Evolutionary conservation across 2,329 filamentous ascomycete genomes (phyloP).

Genomic region (Drechslerella coelobrocha): DNA sequence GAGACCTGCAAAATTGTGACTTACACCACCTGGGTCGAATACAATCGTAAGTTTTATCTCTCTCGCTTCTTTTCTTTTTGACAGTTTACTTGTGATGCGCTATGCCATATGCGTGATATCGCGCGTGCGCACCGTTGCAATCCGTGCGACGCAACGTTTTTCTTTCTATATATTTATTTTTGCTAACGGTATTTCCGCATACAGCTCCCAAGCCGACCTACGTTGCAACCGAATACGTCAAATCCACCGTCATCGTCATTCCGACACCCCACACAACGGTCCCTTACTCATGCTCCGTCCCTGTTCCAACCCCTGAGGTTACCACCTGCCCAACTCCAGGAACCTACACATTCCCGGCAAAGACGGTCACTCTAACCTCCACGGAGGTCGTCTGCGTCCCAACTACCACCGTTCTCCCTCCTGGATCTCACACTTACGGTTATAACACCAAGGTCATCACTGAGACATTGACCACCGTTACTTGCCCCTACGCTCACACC

Average conservation of each 20-base stretch:
- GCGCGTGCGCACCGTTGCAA: conserved; percentile 11
- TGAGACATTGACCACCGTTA: conserved; percentile 69
- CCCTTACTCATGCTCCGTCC: conserved; percentile 50
- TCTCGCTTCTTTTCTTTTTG: not conserved
- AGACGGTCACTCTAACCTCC: conserved; percentile 71
- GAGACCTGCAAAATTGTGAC: conserved; percentile 49
- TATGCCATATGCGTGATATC: not conserved
- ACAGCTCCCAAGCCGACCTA: conserved; percentile 50
- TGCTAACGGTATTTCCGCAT: conserved; percentile 8
- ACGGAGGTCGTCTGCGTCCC: conserved; percentile 72
- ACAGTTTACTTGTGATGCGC: not conserved
- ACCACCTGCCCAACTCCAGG: conserved; percentile 70
- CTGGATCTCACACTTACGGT: conserved; percentile 73
- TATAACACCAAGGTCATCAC: conserved; percentile 75
- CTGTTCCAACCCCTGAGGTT: conserved; percentile 62
- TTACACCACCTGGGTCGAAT: conserved; percentile 50
- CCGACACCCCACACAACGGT: conserved; percentile 49
- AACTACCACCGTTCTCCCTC: conserved; percentile 67
- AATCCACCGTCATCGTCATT: conserved; percentile 44
- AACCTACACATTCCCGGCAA: conserved; percentile 77
- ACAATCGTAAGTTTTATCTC: conserved; percentile 37
- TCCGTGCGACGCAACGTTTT: conserved; percentile 18
- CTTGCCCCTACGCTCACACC: conserved; percentile 73
- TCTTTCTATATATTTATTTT: not conserved
- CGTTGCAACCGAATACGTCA: conserved; percentile 47